Conservation (phyloP, 2,329 filamentous ascomycete species). For the Sporothrix luriei region DNA sequence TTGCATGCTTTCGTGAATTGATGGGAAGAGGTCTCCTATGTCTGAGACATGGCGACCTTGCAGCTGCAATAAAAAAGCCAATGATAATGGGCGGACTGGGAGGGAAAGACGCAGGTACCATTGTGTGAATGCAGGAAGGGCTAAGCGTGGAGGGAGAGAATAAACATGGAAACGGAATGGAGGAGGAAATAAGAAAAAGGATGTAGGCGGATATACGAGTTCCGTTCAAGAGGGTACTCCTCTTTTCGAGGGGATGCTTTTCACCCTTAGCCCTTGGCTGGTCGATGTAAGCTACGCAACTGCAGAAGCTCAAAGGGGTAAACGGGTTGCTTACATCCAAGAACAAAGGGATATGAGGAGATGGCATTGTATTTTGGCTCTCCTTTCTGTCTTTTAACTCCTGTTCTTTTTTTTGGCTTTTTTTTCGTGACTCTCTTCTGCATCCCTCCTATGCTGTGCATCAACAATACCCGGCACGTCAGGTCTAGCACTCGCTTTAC, state of each 20-base stretch:
- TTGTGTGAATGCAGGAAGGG: not conserved
- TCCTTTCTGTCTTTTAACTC: not conserved
- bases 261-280: not conserved
- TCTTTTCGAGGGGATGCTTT: conserved; percentile 5
- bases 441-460: conserved; percentile 3
- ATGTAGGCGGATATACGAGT: not conserved
- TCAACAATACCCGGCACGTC: conserved; percentile 1
- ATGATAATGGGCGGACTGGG: not conserved
- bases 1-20: not conserved
- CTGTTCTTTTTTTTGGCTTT: no score
- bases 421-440: no score
- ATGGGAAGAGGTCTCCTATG: not conserved
- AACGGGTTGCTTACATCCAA: no score
- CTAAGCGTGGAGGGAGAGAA: not conserved
- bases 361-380: no score
- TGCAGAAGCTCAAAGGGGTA: conserved; percentile 2
- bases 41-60: not conserved
- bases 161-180: not conserved
- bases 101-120: not conserved
- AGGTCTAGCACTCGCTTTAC: not conserved
- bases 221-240: conserved; percentile 2
- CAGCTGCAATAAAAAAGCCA: not conserved
- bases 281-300: conserved; percentile 2
- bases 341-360: not conserved
- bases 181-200: not conserved